phyloP scores from a whole-genome alignment of 2,329 filamentous ascomycete species.

The Penicillium sp. region DNA sequence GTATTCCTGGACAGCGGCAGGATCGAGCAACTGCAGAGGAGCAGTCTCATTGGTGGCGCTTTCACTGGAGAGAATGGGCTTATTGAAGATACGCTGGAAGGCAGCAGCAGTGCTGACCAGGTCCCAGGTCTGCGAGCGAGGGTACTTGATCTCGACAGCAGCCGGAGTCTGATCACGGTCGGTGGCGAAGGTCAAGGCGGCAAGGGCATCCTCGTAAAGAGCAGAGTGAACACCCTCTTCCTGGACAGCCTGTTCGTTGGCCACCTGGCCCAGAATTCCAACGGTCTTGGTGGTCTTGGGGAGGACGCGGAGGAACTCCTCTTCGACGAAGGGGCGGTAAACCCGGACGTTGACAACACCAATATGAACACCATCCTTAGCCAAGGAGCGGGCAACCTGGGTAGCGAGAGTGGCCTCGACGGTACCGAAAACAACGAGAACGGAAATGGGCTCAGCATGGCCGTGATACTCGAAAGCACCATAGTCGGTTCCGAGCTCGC shows the following conservation, averaged over 20 bases:
- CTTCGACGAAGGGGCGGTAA: constrained; percentile 93
- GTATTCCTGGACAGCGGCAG: constrained; percentile 69
- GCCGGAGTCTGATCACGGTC: constrained; percentile 61
- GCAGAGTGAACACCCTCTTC: constrained; percentile 78
- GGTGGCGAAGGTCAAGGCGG: constrained; percentile 75
- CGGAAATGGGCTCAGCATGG: constrained; percentile 72
- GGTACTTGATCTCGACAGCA: constrained; percentile 86
- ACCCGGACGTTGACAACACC: constrained; percentile 89
- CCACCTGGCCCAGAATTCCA: constrained; percentile 85
- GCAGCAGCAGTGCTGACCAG: constrained; percentile 45
- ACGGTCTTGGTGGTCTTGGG: constrained; percentile 73
- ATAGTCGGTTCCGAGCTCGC: constrained; percentile 90
- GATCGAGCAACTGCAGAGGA: constrained; percentile 54
- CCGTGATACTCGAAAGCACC: constrained; percentile 91
- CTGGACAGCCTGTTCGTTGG: constrained; percentile 66
- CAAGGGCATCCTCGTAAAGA: constrained; percentile 87
- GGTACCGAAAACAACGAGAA: constrained; percentile 90
- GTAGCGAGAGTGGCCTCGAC: constrained; percentile 82
- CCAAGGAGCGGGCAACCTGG: constrained; percentile 72
- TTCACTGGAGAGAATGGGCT: constrained; percentile 36
- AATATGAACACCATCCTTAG: constrained; percentile 70
- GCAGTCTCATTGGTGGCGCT: constrained; percentile 33
- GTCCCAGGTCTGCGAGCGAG: constrained; percentile 66
- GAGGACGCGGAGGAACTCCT: constrained; percentile 81
- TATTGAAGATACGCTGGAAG: constrained; percentile 47